A percentile compares a stretch with the other conserved stretches of the same genome.
Conservation (phyloP, 2,329 filamentous ascomycete species). For the Capronia coronata region DNA sequence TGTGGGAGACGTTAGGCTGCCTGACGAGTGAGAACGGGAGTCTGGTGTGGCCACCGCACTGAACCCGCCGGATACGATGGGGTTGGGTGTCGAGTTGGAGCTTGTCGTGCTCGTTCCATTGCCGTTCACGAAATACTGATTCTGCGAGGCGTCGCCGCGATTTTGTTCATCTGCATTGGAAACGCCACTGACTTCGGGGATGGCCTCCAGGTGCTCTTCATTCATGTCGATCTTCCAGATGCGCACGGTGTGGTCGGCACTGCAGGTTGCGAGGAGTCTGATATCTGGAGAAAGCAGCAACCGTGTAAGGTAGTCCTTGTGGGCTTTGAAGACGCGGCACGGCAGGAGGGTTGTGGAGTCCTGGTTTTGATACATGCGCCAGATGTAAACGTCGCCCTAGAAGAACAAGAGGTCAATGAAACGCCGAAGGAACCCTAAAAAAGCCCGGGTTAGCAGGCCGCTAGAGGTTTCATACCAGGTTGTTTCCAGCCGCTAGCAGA, state of each 20-base stretch:
- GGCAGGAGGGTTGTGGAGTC: conserved; percentile 80
- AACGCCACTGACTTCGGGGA: conserved; percentile 12
- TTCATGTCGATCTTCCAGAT: conserved; percentile 91
- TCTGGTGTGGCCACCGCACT: conserved; percentile 3
- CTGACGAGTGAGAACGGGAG: conserved; percentile 14
- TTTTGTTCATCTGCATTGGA: neutral
- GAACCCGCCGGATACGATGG: neutral
- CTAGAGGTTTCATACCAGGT: conserved; percentile 70
- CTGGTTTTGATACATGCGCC: conserved; percentile 78
- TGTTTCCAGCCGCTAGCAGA: conserved; percentile 88
- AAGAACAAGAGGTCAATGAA: neutral
- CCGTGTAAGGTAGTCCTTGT: conserved; percentile 87
- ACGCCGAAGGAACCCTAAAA: too few species aligned
- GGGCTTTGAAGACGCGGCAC: conserved; percentile 80
- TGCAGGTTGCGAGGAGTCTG: conserved; percentile 88
- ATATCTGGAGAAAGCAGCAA: conserved; percentile 89
- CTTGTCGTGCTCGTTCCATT: neutral
- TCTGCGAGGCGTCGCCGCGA: neutral
- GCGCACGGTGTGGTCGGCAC: conserved; percentile 86
- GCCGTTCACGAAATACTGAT: neutral
- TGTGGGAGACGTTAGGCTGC: conserved; percentile 11
- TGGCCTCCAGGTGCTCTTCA: conserved; percentile 35
- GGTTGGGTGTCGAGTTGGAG: conserved; percentile 3
- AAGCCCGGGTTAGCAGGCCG: too few species aligned
- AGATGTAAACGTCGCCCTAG: conserved; percentile 94